Conservation (phyloP, 495 filamentous ascomycete species). For the Melanomma pulvis-pyrius region DNA sequence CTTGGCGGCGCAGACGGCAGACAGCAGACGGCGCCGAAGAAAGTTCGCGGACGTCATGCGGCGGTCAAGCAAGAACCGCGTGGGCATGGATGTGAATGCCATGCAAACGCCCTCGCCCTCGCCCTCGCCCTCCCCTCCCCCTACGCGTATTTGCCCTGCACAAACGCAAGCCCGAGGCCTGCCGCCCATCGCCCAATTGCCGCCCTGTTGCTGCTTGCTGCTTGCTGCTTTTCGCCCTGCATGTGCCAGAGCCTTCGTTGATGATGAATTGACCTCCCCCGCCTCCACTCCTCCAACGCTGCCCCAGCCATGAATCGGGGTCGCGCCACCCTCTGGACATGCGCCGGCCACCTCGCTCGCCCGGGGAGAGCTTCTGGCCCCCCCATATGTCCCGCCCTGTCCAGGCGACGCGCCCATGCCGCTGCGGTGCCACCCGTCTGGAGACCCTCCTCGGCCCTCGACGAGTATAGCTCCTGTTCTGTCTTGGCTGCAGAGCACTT, state of each 20-base stretch:
- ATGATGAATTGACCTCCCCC: constrained; percentile 12
- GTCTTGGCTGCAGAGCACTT: not conserved
- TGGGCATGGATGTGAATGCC: not conserved
- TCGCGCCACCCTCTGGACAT: not conserved
- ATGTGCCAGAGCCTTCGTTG: not conserved
- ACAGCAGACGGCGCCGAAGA: not conserved
- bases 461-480: constrained; percentile 65
- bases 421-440: constrained; percentile 61
- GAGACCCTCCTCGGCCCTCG: constrained; percentile 79
- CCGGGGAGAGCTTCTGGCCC: constrained; percentile 5
- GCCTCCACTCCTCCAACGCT: constrained; percentile 1
- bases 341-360: not conserved
- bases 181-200: not conserved
- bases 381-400: not conserved
- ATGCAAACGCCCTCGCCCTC: not conserved
- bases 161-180: too few species aligned
- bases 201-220: not conserved
- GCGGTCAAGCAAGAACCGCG: not conserved
- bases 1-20: not conserved
- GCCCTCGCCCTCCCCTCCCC: not conserved
- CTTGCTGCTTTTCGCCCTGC: too few species aligned
- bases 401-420: constrained; percentile 2
- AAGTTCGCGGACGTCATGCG: not conserved
- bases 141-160: not conserved
- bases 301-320: constrained; percentile 6